A percentile compares a stretch with the other conserved stretches of the same genome.
phyloP scores from a whole-genome alignment of 805 yeast species.

The Osmozyma mogii region DNA sequence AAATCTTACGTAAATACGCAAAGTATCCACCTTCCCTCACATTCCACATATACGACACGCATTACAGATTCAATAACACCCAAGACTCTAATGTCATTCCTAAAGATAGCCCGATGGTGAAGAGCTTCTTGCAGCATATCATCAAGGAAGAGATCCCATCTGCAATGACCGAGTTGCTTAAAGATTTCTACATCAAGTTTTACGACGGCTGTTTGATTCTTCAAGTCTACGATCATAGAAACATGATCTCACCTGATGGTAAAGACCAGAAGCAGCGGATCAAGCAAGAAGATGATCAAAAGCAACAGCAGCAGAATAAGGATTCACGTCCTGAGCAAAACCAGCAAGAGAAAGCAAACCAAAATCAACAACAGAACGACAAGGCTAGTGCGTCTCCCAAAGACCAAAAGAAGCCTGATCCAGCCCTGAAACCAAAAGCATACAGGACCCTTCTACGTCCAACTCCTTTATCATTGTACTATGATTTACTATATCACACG shows the following conservation, averaged over 20 bases:
- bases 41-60: slow-evolving; percentile 86
- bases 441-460: slow-evolving; percentile 76
- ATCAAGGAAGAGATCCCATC: slow-evolving; percentile 81
- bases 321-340: background rate
- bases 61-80: slow-evolving; percentile 83
- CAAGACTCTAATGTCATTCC: slow-evolving; percentile 75
- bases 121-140: slow-evolving; percentile 72
- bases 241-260: slow-evolving; percentile 20
- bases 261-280: background rate
- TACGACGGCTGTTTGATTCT: slow-evolving; percentile 88
- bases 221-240: slow-evolving; percentile 81
- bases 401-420: background rate
- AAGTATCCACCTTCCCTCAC: slow-evolving; percentile 74
- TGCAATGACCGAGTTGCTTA: slow-evolving; percentile 79
- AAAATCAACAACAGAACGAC: slow-evolving; percentile 1
- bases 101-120: slow-evolving; percentile 66
- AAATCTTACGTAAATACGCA: slow-evolving; percentile 68
- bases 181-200: slow-evolving; percentile 75
- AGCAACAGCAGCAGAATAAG: background rate
- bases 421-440: slow-evolving; percentile 47
- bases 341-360: slow-evolving; percentile 1
- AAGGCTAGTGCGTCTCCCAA: slow-evolving; percentile 1
- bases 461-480: slow-evolving; percentile 71
- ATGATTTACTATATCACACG: slow-evolving; percentile 77
- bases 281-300: background rate